Evolutionary conservation across 495 filamentous ascomycete species (phyloP).

Genomic region (Cenococcum geophilum): DNA sequence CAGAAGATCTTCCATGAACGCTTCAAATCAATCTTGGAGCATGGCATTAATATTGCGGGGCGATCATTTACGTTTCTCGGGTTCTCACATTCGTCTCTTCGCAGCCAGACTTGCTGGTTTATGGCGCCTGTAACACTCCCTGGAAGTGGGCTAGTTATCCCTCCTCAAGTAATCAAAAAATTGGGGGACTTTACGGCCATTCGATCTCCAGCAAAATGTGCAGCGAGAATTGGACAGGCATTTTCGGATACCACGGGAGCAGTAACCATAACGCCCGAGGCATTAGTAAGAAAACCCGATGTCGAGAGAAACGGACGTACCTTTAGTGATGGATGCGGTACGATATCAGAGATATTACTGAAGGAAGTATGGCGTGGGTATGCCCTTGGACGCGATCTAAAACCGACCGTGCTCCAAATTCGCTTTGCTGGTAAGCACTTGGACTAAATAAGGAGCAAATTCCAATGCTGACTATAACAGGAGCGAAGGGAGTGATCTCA

Average conservation of each 20-base stretch:
- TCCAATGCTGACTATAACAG: constrained; percentile 28
- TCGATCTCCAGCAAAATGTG: constrained; percentile 63
- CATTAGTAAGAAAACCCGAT: constrained; percentile 15
- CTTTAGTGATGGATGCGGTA: constrained; percentile 77
- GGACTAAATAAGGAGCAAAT: not conserved
- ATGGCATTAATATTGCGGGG: constrained; percentile 57
- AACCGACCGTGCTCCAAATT: constrained; percentile 64
- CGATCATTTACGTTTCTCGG: constrained; percentile 63
- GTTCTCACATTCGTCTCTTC: constrained; percentile 74
- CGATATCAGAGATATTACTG: constrained; percentile 53
- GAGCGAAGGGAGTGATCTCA: constrained; percentile 68
- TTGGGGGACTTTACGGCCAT: constrained; percentile 64
- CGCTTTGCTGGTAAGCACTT: constrained; percentile 51
- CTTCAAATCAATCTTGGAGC: constrained; percentile 52
- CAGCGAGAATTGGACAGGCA: constrained; percentile 75
- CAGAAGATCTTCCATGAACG: constrained; percentile 49
- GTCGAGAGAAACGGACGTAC: constrained; percentile 42
- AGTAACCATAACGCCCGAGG: constrained; percentile 42
- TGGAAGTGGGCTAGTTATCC: constrained; percentile 39
- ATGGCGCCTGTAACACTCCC: constrained; percentile 57
- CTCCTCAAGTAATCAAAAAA: constrained; percentile 49
- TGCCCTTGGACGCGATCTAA: constrained; percentile 37
- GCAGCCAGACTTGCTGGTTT: constrained; percentile 66
- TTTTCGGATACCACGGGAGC: constrained; percentile 67
- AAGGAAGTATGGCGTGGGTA: constrained; percentile 48